Evolutionary conservation across 1,284 basidiomycete species (phyloP), one percentile per base, ranked within the genome.

Genomic region (Melampsora americana): DNA sequence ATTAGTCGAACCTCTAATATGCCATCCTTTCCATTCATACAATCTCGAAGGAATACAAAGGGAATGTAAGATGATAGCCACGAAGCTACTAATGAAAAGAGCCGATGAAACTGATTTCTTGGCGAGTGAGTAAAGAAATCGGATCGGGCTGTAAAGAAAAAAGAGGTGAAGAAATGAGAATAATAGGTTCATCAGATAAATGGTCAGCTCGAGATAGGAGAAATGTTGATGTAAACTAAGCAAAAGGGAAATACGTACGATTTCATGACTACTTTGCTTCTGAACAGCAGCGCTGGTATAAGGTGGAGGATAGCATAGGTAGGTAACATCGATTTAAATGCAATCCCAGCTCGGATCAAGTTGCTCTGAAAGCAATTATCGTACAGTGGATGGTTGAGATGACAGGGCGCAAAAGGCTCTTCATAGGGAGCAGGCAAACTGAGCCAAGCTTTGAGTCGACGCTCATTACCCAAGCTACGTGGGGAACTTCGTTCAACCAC

Each of bases 191-290:
- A 53, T 6, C 6, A 42, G 6, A 42, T 42, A 42, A 12, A 42
- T 23, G 56, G 56, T 59, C 23, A 59, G 1, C 30, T 32, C 23
- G 28, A 28, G 3, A 32, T n/a, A 28, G 5, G 32, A 35, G n/a
- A 64, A n/a, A 64, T n/a, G 5, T 7, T 62, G 5, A 28, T 5
- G 11, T 11, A 32, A 66, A 23, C 30, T 23, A 42, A 42, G 42
- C 42, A n/a, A 66, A 26, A 28, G 39, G 5, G 28, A 39, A 30
- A 30, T 6, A 69, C 74, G 20, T 30, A 76, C 74, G 74, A 69
- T 69, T 76, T 76, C 32, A 76, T 69, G 23, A 76, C 68, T 12
- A 76, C 18, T 69, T 76, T 76, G 18, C 66, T 76, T 56, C 74
- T 68, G 35, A 76, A 76, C 48, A 76, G 42, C 48, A 76, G 74